Evolutionary conservation across 139 green algal genomes (phyloP).

Genomic region (Volvox reticuliferus): DNA sequence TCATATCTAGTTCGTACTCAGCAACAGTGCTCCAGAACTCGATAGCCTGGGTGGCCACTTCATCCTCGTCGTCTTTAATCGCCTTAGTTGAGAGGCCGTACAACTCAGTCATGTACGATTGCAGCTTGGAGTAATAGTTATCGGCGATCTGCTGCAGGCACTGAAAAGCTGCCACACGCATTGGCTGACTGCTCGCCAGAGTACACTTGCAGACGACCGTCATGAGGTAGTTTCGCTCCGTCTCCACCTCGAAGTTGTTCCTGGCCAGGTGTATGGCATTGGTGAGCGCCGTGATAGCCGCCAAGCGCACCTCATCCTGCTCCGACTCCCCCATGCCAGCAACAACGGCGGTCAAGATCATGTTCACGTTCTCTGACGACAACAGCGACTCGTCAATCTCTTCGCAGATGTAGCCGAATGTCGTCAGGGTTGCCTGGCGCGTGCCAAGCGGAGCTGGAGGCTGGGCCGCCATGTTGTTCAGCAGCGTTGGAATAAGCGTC

Average conservation of each 20-base stretch:
- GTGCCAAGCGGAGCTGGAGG: conserved; percentile 52
- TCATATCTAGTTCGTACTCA: conserved; percentile 70
- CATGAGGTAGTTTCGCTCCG: conserved; percentile 98
- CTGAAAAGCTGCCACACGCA: conserved; percentile 92
- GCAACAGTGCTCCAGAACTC: conserved; percentile 94
- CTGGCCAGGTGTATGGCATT: conserved; percentile 97
- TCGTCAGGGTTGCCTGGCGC: conserved; percentile 87
- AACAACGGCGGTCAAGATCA: conserved; percentile 95
- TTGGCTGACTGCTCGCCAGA: conserved; percentile 69
- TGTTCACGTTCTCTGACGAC: conserved; percentile 91
- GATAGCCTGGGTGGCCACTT: conserved; percentile 94
- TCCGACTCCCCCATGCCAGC: conserved; percentile 91
- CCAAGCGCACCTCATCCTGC: conserved; percentile 86
- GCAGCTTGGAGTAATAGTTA: conserved; percentile 95
- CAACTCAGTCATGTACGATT: conserved; percentile 95
- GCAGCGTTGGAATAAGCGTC: conserved; percentile 83
- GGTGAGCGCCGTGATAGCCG: conserved; percentile 90
- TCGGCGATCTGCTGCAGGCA: conserved; percentile 93
- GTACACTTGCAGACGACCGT: conserved; percentile 91
- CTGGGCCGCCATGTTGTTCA: conserved; percentile 77
- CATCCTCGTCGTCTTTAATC: conserved; percentile 90
- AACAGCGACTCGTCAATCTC: conserved; percentile 93
- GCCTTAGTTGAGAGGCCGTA: conserved; percentile 93
- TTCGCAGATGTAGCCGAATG: conserved; percentile 97
- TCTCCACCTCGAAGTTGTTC: conserved; percentile 95